Percentiles rank a stretch among this genome's conserved stretches.
These are phyloP conservation scores for Geoglossum glabrum DNA, from an alignment of 495 filamentous ascomycete species.

Conservation along the genomic window DNA sequence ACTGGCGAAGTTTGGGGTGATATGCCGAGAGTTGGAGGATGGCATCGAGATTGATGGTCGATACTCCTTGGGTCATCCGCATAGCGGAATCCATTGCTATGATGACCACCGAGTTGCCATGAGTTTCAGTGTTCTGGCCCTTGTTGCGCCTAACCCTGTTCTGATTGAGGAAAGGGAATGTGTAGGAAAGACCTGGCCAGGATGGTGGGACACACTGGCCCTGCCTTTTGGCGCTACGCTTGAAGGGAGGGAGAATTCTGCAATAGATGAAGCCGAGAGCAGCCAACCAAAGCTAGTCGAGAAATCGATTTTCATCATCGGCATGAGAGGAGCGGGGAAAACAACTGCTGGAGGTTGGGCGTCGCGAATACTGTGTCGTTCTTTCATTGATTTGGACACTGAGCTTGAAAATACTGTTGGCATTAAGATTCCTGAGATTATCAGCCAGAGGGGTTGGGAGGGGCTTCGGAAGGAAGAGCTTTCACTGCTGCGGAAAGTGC, in stretches of 20 bases:
- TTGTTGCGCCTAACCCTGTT: slow-evolving; percentile 51
- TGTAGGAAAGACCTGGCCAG: slow-evolving; percentile 97
- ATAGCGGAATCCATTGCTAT: slow-evolving; percentile 67
- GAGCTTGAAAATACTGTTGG: slow-evolving; percentile 56
- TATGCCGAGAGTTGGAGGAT: slow-evolving; percentile 72
- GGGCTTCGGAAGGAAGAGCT: slow-evolving; percentile 72
- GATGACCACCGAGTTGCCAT: slow-evolving; percentile 97
- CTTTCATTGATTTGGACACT: slow-evolving; percentile 70
- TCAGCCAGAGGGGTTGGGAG: slow-evolving; percentile 64
- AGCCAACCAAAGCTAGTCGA: slow-evolving; percentile 21
- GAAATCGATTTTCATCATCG: slow-evolving; percentile 76
- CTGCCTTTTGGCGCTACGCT: slow-evolving; percentile 54
- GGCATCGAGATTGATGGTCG: slow-evolving; percentile 71
- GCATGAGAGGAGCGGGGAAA: slow-evolving; percentile 95
- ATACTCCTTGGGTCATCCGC: slow-evolving; percentile 40
- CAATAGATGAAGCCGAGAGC: slow-evolving; percentile 15
- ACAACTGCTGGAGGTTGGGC: slow-evolving; percentile 76
- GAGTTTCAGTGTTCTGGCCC: slow-evolving; percentile 85
- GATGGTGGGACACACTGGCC: slow-evolving; percentile 86
- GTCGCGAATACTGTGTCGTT: slow-evolving; percentile 47
- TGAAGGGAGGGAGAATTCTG: slow-evolving; percentile 45
- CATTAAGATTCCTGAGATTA: slow-evolving; percentile 68
- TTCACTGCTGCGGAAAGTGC: slow-evolving; percentile 43
- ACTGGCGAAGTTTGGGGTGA: slow-evolving; percentile 86
- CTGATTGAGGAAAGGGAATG: slow-evolving; percentile 79